phyloP scores from a whole-genome alignment of 2,329 filamentous ascomycete genomes.

The Talaromyces sp. region DNA sequence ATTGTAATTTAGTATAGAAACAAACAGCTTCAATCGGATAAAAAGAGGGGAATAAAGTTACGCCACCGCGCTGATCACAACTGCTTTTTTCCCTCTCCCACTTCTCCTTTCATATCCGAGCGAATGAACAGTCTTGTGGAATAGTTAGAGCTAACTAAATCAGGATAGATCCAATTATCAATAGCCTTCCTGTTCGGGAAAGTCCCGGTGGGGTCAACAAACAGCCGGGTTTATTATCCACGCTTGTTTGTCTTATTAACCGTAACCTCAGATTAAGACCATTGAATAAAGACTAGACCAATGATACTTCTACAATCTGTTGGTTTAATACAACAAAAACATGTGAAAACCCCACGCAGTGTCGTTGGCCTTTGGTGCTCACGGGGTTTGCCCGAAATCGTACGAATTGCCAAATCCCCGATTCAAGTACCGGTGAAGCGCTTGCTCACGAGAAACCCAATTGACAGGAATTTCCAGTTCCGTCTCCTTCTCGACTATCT shows the following conservation, averaged over 20 bases:
- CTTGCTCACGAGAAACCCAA: constrained; percentile 43
- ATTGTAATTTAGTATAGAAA: not conserved
- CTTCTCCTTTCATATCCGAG: not conserved
- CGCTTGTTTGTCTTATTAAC: not conserved
- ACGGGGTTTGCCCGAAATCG: constrained; percentile 51
- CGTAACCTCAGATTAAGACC: not conserved
- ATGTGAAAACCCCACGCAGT: not conserved
- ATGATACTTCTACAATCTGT: not conserved
- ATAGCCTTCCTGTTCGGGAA: constrained; percentile 3
- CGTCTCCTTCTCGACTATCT: constrained; percentile 38
- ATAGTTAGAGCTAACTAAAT: not conserved
- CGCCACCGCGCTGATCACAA: not conserved
- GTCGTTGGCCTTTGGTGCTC: not conserved
- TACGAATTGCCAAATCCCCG: constrained; percentile 59
- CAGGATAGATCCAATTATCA: not conserved
- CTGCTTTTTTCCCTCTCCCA: not conserved
- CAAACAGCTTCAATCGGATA: not conserved
- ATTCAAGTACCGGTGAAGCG: constrained; percentile 48
- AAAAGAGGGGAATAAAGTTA: not conserved
- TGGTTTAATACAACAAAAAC: not conserved
- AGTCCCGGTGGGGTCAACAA: not conserved
- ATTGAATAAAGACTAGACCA: not conserved
- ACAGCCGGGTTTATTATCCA: not conserved
- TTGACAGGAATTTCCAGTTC: constrained; percentile 49
- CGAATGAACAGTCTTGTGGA: not conserved